Conservation (phyloP, 306 rosid species). For the Vachellia pachyceras region DNA sequence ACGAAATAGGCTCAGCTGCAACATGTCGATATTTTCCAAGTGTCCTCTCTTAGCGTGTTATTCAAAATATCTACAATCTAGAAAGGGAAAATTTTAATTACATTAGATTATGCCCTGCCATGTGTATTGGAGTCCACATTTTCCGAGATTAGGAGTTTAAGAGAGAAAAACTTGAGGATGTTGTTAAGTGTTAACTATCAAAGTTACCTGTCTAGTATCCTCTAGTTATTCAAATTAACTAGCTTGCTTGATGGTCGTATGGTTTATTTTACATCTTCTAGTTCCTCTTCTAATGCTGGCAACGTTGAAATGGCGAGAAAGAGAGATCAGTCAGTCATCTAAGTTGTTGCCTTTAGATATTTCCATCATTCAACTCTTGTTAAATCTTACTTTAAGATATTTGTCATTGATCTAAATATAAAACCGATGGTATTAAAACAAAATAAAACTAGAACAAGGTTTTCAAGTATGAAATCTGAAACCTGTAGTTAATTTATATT, state of each 20-base stretch:
- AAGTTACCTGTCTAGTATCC: neutral
- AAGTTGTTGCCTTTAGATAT: neutral
- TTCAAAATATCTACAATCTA: neutral
- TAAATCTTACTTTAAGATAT: neutral
- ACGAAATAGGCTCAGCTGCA: neutral
- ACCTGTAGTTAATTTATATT: neutral
- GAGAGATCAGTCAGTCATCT: neutral
- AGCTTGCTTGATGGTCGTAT: neutral
- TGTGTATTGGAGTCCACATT: neutral
- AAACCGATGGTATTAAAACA: neutral
- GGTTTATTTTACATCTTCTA: neutral
- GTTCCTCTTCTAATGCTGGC: neutral
- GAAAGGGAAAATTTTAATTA: neutral
- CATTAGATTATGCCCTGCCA: neutral
- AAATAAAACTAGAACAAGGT: neutral
- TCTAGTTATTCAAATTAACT: neutral
- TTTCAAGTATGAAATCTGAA: neutral
- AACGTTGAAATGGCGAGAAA: neutral
- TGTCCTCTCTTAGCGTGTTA: neutral
- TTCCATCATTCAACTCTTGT: neutral
- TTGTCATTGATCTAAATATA: neutral
- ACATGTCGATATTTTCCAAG: neutral
- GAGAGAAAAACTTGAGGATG: neutral
- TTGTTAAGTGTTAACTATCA: neutral
- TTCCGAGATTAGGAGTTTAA: neutral